These are phyloP conservation scores for Hymenoscyphus occultus DNA, from an alignment of 2,329 filamentous ascomycete genomes.

Conservation along the genomic window DNA sequence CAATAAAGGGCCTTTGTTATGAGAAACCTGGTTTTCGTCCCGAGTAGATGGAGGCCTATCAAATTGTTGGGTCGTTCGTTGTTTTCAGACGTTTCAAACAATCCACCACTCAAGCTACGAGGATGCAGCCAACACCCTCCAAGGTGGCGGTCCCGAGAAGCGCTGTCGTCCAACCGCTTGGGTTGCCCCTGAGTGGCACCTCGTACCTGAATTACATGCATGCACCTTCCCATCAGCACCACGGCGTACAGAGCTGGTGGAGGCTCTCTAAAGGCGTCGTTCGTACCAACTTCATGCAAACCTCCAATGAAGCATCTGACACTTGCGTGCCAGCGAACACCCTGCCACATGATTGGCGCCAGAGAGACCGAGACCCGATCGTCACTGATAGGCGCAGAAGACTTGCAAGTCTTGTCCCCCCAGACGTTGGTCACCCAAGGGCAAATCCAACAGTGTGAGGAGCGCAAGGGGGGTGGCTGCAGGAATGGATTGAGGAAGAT, in stretches of 20 bases:
- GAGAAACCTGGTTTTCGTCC: not conserved
- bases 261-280: not conserved
- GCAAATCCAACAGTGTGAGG: not conserved
- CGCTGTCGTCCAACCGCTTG: conserved; percentile 20
- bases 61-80: conserved; percentile 3
- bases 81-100: conserved; percentile 19
- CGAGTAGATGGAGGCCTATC: conserved; percentile 13
- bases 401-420: not conserved
- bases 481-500: conserved; percentile 10
- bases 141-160: not conserved
- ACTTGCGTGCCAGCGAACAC: not conserved
- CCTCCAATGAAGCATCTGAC: not conserved
- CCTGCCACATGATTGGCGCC: not conserved
- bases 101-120: conserved; percentile 15
- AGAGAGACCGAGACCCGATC: not conserved
- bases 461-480: conserved; percentile 8
- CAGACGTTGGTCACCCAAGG: not conserved
- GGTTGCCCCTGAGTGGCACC: conserved; percentile 9
- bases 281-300: conserved; percentile 6
- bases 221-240: conserved; percentile 6
- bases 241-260: not conserved
- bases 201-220: not conserved
- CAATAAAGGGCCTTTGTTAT: not conserved
- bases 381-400: not conserved
- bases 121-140: not conserved